Base-by-base conservation (phyloP, 2,329 filamentous ascomycete genomes). In the Pseudogymnoascus sp. region DNA sequence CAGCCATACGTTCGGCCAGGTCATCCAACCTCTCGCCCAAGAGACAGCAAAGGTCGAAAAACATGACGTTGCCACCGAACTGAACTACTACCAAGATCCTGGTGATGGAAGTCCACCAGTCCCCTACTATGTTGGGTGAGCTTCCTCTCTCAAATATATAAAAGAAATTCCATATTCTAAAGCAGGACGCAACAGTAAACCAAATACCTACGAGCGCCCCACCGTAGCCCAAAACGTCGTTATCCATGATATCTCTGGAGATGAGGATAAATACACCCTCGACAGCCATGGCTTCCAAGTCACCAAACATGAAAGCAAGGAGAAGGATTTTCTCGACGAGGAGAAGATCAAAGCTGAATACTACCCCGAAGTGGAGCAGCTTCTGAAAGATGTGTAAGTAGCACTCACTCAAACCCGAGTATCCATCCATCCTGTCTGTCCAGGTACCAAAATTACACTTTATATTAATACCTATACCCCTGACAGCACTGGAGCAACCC, bases 341-440 rank as follows among this genome's bases (percentile, higher is more conserved):
- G 82, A 79, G 19, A 83, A 82, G 67, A 89, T 96, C 75, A 75
- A 82, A 70, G 69, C 76, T 0, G 80, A 83, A 62, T 96, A 96
- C 80, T 96, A 96, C 77, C 87, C 90, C 0, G 91, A 96, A 73
- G 83, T 96, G 6, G 86, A 91, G 74, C 71, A 80, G 50, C 78
- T 96, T 13, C 77, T 96, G 1, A 77, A 91, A 4, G 76, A 83
- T 14, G 16, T 64, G 42, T 63, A 21, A 60, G 63, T 59, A 33
- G 6, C 4, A 10, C 13, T 8, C 33, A 35, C 13, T 6, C 8
- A 40, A 33, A 4, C 8, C 8, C 29, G 21, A 24, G 5, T 8
- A 26, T 26, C 21, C 33, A 7, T 16, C 24, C 16, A 40, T 74
- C 82, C 62, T 78, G 93, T 24, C 62, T 78, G 93, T 24, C 85